Evolutionary conservation across 2,329 filamentous ascomycete species (phyloP).

Genomic region (Claviceps quebecensis): DNA sequence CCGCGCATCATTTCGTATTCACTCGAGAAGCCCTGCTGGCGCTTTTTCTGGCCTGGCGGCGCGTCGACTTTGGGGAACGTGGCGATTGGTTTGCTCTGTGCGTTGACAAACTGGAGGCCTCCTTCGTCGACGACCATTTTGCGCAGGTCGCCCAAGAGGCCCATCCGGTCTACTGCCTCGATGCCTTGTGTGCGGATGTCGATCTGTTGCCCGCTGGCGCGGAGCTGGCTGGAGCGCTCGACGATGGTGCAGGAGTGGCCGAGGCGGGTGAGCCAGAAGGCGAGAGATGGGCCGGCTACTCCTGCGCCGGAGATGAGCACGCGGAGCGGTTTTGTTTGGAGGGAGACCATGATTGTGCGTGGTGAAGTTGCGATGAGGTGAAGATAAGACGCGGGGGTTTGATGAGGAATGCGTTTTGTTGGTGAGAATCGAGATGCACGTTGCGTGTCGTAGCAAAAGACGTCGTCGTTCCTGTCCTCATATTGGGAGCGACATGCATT

Average conservation of each 20-base stretch:
- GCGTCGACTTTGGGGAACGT: conserved; percentile 15
- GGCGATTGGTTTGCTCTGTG: conserved; percentile 22
- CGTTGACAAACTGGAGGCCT: conserved; percentile 33
- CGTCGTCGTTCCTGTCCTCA: too few relatives aligned
- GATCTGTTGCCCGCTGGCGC: conserved; percentile 29
- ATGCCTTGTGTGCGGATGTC: conserved; percentile 31
- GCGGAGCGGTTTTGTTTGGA: conserved; percentile 20
- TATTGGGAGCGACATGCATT: too few relatives aligned
- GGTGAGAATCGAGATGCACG: too few relatives aligned
- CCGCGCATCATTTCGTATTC: conserved; percentile 49
- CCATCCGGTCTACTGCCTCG: conserved; percentile 23
- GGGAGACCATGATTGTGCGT: not conserved
- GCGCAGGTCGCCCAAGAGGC: conserved; percentile 23
- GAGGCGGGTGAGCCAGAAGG: conserved; percentile 25
- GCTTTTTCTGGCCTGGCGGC: conserved; percentile 22
- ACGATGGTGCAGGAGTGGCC: conserved; percentile 27
- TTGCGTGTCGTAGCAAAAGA: too few relatives aligned
- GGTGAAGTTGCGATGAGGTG: not conserved
- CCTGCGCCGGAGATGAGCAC: conserved; percentile 36
- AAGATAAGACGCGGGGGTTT: not conserved
- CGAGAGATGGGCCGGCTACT: conserved; percentile 29
- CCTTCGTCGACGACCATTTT: conserved; percentile 28
- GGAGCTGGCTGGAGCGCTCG: conserved; percentile 24
- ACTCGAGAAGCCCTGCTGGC: conserved; percentile 31
- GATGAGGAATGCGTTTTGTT: too few relatives aligned